phyloP scores from a whole-genome alignment of 805 yeast species.

The Limtongia smithiae region DNA sequence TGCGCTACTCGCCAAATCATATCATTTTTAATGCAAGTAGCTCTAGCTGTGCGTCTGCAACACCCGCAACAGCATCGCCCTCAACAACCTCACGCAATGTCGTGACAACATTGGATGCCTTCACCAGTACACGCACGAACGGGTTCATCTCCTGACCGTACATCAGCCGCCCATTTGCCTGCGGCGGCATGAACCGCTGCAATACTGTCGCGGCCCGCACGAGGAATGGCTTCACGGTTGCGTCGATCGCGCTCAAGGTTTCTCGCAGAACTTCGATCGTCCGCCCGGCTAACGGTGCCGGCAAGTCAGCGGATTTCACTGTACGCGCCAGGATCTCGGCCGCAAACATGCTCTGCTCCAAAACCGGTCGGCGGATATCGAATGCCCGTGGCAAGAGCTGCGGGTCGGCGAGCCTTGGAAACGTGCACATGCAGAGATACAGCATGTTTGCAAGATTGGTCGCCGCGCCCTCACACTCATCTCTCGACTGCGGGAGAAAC shows the following conservation, averaged over 20 bases:
- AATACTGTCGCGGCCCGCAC: constrained; percentile 18
- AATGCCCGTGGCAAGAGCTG: constrained; percentile 41
- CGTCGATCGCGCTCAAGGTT: constrained; percentile 10
- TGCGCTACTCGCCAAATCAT: too few species aligned
- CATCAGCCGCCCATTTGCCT: constrained; percentile 1
- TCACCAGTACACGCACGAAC: constrained; percentile 6
- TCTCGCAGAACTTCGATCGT: constrained; percentile 2
- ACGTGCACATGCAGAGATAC: constrained; percentile 39
- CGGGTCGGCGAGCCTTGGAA: constrained; percentile 40
- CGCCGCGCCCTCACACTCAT: constrained; percentile 29
- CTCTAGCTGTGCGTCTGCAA: not conserved
- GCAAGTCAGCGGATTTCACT: not conserved
- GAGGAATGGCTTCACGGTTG: constrained; percentile 18
- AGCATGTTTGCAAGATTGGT: constrained; percentile 39
- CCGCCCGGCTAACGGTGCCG: not conserved
- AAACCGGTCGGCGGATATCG: constrained; percentile 41
- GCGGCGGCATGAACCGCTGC: constrained; percentile 11
- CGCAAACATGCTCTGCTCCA: constrained; percentile 41
- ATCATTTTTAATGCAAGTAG: not conserved
- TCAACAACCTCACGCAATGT: not conserved
- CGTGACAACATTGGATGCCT: constrained; percentile 4
- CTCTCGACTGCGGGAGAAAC: constrained; percentile 2
- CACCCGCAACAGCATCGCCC: not conserved
- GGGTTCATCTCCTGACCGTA: constrained; percentile 6
- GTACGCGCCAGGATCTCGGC: constrained; percentile 36